phyloP scores from a whole-genome alignment of 768 basidiomycete species.

The Tricholoma sp. region DNA sequence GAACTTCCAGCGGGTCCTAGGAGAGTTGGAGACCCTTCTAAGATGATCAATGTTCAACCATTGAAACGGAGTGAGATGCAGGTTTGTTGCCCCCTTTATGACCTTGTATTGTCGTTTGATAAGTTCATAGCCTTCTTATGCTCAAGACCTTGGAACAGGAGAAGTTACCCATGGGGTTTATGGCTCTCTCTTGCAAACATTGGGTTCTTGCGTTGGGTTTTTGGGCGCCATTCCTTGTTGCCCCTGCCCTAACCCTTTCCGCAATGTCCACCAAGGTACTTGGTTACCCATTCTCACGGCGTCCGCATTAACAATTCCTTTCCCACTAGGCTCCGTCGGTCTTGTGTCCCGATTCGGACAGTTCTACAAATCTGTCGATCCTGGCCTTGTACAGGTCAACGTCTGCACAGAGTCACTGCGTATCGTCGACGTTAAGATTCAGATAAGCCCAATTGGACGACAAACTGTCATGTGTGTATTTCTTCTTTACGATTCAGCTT shows the following conservation, averaged over 20 bases:
- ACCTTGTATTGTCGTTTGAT: neutral
- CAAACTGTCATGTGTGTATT: slow-evolving; percentile 72
- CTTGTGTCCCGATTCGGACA: slow-evolving; percentile 91
- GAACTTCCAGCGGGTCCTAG: slow-evolving; percentile 36
- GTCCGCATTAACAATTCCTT: slow-evolving; percentile 16
- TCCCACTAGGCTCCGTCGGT: slow-evolving; percentile 69
- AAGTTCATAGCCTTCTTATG: slow-evolving; percentile 71
- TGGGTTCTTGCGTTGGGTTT: slow-evolving; percentile 66
- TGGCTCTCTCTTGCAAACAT: slow-evolving; percentile 69
- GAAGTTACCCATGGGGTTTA: slow-evolving; percentile 85
- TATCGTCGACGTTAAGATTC: slow-evolving; percentile 92
- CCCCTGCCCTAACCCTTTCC: slow-evolving; percentile 82
- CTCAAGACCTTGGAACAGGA: slow-evolving; percentile 77
- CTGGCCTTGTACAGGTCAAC: slow-evolving; percentile 88
- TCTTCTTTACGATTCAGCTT: slow-evolving; percentile 1
- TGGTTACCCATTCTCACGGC: slow-evolving; percentile 1
- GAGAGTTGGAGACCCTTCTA: slow-evolving; percentile 20
- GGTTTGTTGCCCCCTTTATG: slow-evolving; percentile 31
- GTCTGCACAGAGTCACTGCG: slow-evolving; percentile 89
- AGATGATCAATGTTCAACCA: slow-evolving; percentile 78
- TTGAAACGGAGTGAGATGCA: slow-evolving; percentile 86
- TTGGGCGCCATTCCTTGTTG: slow-evolving; percentile 79
- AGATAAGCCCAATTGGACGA: slow-evolving; percentile 82
- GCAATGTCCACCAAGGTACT: slow-evolving; percentile 77
- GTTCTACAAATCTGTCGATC: slow-evolving; percentile 95